Percentiles rank a stretch among this genome's conserved stretches.
Conservation (phyloP, 768 basidiomycete species). For the Psilocybe subaeruginosa region DNA sequence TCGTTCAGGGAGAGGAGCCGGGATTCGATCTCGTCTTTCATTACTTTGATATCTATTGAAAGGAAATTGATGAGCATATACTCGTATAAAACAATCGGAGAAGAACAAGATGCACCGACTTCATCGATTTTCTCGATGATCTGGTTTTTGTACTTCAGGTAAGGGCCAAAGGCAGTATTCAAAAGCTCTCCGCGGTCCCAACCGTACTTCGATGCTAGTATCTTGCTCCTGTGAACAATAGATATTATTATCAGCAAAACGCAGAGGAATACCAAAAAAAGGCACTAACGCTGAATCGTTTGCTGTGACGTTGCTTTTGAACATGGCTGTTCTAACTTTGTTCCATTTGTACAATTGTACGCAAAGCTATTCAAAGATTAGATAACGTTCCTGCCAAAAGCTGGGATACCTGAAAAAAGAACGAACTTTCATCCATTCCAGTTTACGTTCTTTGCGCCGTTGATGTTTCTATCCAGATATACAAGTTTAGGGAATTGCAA, state of each 20-base stretch:
- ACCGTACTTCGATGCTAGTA: constrained; percentile 39
- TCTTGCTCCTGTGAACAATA: constrained; percentile 33
- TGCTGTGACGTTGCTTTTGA: constrained; percentile 2
- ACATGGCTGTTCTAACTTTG: constrained; percentile 7
- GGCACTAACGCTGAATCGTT: constrained; percentile 24
- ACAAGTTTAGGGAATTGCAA: background rate
- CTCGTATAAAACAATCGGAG: background rate
- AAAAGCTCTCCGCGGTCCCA: constrained; percentile 47
- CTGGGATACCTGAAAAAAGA: background rate
- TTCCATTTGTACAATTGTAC: constrained; percentile 25
- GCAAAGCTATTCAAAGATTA: constrained; percentile 24
- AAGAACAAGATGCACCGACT: constrained; percentile 39
- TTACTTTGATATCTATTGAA: constrained; percentile 22
- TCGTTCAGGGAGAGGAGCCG: constrained; percentile 27
- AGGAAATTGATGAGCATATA: background rate
- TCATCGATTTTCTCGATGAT: constrained; percentile 40
- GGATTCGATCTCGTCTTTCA: constrained; percentile 26
- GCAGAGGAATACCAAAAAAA: background rate
- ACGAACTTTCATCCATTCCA: constrained; percentile 26
- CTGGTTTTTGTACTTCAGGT: constrained; percentile 39
- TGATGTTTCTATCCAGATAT: background rate
- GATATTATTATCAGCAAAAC: background rate
- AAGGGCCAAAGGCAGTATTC: constrained; percentile 38
- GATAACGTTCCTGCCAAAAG: background rate
- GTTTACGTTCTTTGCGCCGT: background rate